phyloP scores from a whole-genome alignment of 169 alveolate genomes.

The Perkinsus chesapeaki region DNA sequence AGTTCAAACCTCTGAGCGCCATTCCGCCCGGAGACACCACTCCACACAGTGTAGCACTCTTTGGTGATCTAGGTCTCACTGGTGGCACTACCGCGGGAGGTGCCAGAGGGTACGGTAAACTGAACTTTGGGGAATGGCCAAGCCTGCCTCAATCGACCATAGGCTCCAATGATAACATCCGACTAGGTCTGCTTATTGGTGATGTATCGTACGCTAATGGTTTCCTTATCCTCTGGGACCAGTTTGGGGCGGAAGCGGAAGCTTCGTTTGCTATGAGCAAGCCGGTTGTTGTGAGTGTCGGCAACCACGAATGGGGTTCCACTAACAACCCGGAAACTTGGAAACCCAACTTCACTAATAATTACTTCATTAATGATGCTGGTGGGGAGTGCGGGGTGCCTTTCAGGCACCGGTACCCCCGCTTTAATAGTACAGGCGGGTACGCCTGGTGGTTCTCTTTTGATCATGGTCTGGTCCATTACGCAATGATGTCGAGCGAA shows the following conservation, averaged over 20 bases:
- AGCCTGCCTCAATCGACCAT: background rate
- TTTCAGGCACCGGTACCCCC: background rate
- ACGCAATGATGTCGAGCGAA: background rate
- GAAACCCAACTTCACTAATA: background rate
- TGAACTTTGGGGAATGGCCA: background rate
- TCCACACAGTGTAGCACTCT: background rate
- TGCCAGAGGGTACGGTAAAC: background rate
- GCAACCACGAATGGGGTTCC: background rate
- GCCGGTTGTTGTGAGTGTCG: background rate
- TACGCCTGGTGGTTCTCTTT: background rate
- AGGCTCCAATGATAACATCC: background rate
- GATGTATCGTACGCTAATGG: background rate
- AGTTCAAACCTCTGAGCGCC: background rate
- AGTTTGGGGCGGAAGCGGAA: background rate
- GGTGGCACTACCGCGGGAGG: background rate
- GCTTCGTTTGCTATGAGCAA: background rate
- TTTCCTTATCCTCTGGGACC: background rate
- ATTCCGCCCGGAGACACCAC: background rate
- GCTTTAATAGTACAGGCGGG: background rate
- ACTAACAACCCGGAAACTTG: background rate
- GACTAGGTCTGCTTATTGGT: background rate
- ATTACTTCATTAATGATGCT: background rate
- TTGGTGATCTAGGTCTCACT: background rate
- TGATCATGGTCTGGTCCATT: background rate
- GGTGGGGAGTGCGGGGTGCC: background rate